These are phyloP conservation scores for Psilocybe cyanescens DNA, from an alignment of 768 basidiomycete genomes.

Conservation along the genomic window DNA sequence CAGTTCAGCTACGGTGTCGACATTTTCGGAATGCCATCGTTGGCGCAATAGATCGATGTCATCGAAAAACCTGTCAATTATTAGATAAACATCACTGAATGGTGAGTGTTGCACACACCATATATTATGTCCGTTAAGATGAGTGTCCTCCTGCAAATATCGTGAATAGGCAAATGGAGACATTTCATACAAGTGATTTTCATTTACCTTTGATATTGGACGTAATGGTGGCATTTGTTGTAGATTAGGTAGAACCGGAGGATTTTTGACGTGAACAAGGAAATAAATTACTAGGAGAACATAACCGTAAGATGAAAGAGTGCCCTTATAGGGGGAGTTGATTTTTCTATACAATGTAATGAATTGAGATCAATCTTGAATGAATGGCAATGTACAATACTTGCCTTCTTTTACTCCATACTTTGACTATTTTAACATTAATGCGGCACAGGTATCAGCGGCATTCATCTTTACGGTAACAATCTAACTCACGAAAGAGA, in stretches of 20 bases:
- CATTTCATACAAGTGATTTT: neutral
- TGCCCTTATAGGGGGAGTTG: slow-evolving; percentile 97
- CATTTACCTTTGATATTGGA: slow-evolving; percentile 74
- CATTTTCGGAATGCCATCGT: slow-evolving; percentile 94
- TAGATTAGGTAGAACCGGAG: slow-evolving; percentile 93
- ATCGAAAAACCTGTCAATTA: slow-evolving; percentile 83
- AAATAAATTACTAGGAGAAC: slow-evolving; percentile 98
- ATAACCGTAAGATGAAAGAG: slow-evolving; percentile 96
- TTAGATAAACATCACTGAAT: slow-evolving; percentile 16
- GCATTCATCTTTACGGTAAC: neutral
- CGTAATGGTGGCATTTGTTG: slow-evolving; percentile 93
- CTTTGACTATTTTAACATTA: slow-evolving; percentile 72
- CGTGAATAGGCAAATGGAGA: slow-evolving; percentile 13
- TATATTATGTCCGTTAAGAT: slow-evolving; percentile 80
- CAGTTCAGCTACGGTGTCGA: slow-evolving; percentile 93
- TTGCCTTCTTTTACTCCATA: slow-evolving; percentile 96
- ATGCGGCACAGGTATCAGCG: slow-evolving; percentile 16
- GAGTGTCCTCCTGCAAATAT: slow-evolving; percentile 68
- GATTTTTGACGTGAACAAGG: slow-evolving; percentile 96
- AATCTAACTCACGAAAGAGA: slow-evolving; percentile 81
- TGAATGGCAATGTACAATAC: slow-evolving; percentile 12
- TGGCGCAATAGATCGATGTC: slow-evolving; percentile 91
- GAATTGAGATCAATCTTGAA: neutral
- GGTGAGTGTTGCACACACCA: slow-evolving; percentile 49
- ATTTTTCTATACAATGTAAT: slow-evolving; percentile 70